Evolutionary conservation across 768 basidiomycete species (phyloP).

Genomic region (Xerocomus spinulosus): DNA sequence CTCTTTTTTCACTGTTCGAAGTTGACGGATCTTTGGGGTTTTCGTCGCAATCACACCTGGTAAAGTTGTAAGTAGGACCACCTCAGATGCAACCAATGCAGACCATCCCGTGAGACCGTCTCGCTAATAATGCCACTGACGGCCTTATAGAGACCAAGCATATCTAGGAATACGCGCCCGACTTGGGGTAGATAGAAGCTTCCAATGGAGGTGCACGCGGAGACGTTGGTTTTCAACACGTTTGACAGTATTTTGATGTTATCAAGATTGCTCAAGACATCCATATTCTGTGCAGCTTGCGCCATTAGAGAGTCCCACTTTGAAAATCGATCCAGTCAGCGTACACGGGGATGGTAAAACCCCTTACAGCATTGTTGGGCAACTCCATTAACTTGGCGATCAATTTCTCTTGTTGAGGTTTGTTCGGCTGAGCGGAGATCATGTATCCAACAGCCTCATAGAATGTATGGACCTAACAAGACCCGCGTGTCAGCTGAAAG

Average conservation of each 20-base stretch:
- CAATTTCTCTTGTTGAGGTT: slow-evolving; percentile 91
- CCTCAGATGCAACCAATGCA: slow-evolving; percentile 13
- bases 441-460: slow-evolving; percentile 99
- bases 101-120: slow-evolving; percentile 82
- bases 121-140: slow-evolving; percentile 96
- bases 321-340: slow-evolving; percentile 3
- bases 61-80: slow-evolving; percentile 4
- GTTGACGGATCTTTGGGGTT: slow-evolving; percentile 90
- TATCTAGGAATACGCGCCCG: slow-evolving; percentile 92
- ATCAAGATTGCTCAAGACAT: slow-evolving; percentile 84
- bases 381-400: slow-evolving; percentile 95
- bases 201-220: slow-evolving; percentile 95
- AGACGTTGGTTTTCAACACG: slow-evolving; percentile 97
- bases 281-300: slow-evolving; percentile 88
- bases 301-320: slow-evolving; percentile 98
- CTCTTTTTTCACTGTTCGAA: slow-evolving; percentile 98
- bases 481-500: slow-evolving; percentile 8
- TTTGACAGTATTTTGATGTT: slow-evolving; percentile 97
- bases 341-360: neutral
- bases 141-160: slow-evolving; percentile 96
- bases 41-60: slow-evolving; percentile 88
- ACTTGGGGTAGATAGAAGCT: slow-evolving; percentile 97
- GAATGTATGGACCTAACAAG: slow-evolving; percentile 80
- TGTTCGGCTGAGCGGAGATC: slow-evolving; percentile 99
- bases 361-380: slow-evolving; percentile 90